Conservation (phyloP, 2,329 filamentous ascomycete species). For the Fusarium clavum region DNA sequence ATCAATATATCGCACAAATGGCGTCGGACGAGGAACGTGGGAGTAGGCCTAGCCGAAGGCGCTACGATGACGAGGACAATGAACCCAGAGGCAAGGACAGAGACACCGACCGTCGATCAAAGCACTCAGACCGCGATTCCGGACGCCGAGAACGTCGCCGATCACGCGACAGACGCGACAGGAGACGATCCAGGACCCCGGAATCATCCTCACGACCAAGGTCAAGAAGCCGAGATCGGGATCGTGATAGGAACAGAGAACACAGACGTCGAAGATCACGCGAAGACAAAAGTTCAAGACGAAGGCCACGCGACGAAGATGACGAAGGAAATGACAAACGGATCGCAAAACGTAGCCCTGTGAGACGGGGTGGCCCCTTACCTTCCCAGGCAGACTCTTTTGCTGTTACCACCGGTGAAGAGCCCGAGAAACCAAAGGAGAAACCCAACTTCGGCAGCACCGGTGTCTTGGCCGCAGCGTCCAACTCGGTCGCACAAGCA, state of each 20-base stretch:
- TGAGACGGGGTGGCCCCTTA: slow-evolving; percentile 60
- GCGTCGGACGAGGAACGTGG: slow-evolving; percentile 43
- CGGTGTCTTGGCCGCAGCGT: slow-evolving; percentile 86
- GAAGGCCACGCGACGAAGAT: slow-evolving; percentile 41
- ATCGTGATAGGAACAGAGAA: slow-evolving; percentile 44
- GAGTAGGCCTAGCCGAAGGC: slow-evolving; percentile 26
- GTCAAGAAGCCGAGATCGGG: slow-evolving; percentile 46
- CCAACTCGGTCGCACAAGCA: slow-evolving; percentile 79
- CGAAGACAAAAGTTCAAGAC: slow-evolving; percentile 47
- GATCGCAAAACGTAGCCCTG: slow-evolving; percentile 40
- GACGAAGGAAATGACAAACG: slow-evolving; percentile 38
- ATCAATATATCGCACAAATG: slow-evolving; percentile 38
- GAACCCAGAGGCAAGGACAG: slow-evolving; percentile 28
- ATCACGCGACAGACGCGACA: slow-evolving; percentile 47
- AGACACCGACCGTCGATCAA: slow-evolving; percentile 41
- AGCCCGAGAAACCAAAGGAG: slow-evolving; percentile 74
- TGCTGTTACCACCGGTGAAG: slow-evolving; percentile 62
- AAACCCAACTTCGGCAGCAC: slow-evolving; percentile 88
- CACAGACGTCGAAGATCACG: slow-evolving; percentile 49
- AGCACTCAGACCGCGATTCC: slow-evolving; percentile 39
- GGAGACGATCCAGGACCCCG: slow-evolving; percentile 50
- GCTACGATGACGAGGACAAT: slow-evolving; percentile 38
- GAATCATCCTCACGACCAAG: slow-evolving; percentile 44
- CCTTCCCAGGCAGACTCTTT: slow-evolving; percentile 72
- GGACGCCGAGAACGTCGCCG: slow-evolving; percentile 45